Evolutionary conservation across 2,329 filamentous ascomycete genomes (phyloP).

Genomic region (Podosphaera aphanis): DNA sequence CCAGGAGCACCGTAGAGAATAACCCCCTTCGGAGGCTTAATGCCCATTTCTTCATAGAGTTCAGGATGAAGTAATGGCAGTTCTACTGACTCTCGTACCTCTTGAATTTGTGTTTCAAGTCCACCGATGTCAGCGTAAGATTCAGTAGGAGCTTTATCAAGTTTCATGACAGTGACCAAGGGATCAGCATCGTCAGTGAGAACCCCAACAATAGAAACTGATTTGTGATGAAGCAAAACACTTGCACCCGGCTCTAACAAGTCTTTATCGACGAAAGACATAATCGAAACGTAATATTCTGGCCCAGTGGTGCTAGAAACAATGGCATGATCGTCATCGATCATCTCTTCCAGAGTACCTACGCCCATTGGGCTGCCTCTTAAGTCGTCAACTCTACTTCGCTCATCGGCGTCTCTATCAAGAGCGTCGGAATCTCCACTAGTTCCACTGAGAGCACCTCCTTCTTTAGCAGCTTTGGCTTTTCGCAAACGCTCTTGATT

Average conservation of each 20-base stretch:
- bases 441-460: conserved; percentile 29
- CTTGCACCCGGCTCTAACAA: conserved; percentile 88
- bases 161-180: conserved; percentile 93
- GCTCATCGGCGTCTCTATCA: conserved; percentile 84
- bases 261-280: conserved; percentile 99
- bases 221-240: conserved; percentile 90
- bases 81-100: conserved; percentile 92
- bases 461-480: conserved; percentile 60
- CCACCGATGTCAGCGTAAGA: conserved; percentile 98
- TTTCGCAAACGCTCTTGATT: conserved; percentile 94
- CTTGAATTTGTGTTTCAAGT: conserved; percentile 83
- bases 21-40: conserved; percentile 97
- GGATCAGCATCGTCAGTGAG: conserved; percentile 91
- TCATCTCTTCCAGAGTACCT: conserved; percentile 91
- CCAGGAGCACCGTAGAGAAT: conserved; percentile 94
- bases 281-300: conserved; percentile 98
- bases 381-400: conserved; percentile 92
- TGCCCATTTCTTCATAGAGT: conserved; percentile 98
- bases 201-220: conserved; percentile 90
- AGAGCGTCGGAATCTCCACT: conserved; percentile 46
- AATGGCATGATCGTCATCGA: conserved; percentile 96
- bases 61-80: conserved; percentile 85
- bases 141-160: conserved; percentile 94
- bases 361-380: conserved; percentile 96
- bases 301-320: conserved; percentile 92